Percentiles rank a stretch among this genome's conserved stretches.
These are phyloP conservation scores for Yarrowia keelungensis DNA, from an alignment of 805 yeast species.

Conservation along the genomic window DNA sequence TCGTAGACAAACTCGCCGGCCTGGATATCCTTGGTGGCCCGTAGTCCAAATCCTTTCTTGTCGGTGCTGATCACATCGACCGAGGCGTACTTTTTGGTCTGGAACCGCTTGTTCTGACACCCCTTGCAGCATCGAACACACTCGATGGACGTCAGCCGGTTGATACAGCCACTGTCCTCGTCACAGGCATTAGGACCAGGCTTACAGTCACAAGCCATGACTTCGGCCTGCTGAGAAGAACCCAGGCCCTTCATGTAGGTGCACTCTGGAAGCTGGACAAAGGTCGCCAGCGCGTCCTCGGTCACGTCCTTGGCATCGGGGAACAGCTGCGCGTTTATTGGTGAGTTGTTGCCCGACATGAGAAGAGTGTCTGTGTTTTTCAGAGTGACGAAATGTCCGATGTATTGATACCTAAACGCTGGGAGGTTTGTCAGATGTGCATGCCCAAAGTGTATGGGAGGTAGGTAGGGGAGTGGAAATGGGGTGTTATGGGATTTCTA, in stretches of 20 bases:
- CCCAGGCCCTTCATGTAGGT: constrained; percentile 72
- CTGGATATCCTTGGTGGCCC: constrained; percentile 66
- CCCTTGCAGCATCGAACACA: constrained; percentile 81
- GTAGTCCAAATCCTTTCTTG: constrained; percentile 86
- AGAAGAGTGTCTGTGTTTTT: too few relatives aligned
- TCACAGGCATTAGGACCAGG: constrained; percentile 72
- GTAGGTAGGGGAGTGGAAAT: too few relatives aligned
- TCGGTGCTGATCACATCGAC: constrained; percentile 87
- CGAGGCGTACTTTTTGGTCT: constrained; percentile 70
- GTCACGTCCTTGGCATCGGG: constrained; percentile 58
- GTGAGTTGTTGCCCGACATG: constrained; percentile 37
- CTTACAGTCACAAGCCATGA: constrained; percentile 92
- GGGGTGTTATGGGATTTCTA: too few relatives aligned
- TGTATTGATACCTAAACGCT: neutral
- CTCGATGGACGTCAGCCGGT: constrained; percentile 89
- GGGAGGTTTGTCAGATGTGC: constrained; percentile 2
- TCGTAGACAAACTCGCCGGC: constrained; percentile 83
- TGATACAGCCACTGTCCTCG: constrained; percentile 87
- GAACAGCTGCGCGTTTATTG: constrained; percentile 39
- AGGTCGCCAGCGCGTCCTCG: constrained; percentile 68
- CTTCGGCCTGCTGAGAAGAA: constrained; percentile 74
- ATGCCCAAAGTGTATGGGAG: too few relatives aligned
- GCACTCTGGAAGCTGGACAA: constrained; percentile 63
- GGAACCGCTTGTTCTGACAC: constrained; percentile 91
- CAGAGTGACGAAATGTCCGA: neutral